phyloP scores from a whole-genome alignment of 225 moss, liverwort and hornwort genomes.

The Physcomitrellopsis africana region DNA sequence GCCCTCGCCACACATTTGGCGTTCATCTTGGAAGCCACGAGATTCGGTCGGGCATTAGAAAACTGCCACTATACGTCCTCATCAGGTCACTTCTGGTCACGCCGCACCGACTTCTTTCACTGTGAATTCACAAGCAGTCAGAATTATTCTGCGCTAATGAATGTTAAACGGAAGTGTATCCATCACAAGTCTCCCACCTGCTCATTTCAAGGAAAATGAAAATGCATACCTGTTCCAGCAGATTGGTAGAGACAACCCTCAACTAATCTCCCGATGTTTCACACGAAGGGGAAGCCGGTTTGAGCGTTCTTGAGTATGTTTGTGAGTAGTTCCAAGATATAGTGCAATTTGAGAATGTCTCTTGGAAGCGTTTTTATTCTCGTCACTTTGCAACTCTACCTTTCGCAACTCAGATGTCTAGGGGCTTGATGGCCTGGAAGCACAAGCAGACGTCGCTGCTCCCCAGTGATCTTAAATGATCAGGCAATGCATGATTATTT shows the following conservation, averaged over 20 bases:
- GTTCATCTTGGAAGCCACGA: not conserved
- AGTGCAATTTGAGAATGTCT: not conserved
- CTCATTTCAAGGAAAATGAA: not conserved
- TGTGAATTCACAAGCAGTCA: not conserved
- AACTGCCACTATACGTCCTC: not conserved
- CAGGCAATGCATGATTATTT: no score
- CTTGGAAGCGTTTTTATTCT: not conserved
- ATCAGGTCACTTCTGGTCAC: not conserved
- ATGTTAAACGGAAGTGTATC: not conserved
- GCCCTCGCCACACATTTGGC: not conserved
- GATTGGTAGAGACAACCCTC: constrained; percentile 5
- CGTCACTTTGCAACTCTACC: not conserved
- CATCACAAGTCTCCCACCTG: not conserved
- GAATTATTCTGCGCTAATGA: not conserved
- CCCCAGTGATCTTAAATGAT: no score
- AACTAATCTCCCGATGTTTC: constrained; percentile 20
- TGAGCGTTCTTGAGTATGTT: not conserved
- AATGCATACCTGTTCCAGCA: constrained; percentile 4
- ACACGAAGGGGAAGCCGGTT: not conserved
- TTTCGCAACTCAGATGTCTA: not conserved
- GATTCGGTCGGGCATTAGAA: constrained; percentile 18
- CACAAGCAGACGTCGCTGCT: not conserved
- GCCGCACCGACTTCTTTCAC: not conserved
- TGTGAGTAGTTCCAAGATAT: not conserved
- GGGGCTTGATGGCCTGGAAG: not conserved